These are phyloP conservation scores for Candida sp. DNA, from an alignment of 1,139 yeast genomes.

Conservation along the genomic window DNA sequence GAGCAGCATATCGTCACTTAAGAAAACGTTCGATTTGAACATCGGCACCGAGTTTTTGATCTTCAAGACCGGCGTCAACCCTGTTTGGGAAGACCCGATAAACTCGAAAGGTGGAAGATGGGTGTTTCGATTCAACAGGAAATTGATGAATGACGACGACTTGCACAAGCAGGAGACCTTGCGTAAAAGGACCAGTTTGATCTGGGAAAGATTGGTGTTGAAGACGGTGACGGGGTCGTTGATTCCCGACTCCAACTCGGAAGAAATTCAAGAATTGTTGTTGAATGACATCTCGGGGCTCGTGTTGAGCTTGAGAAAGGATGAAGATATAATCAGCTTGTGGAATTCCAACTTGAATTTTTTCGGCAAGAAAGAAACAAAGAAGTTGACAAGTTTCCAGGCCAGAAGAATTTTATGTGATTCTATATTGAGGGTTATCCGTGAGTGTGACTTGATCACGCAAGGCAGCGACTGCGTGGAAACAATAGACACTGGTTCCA, in stretches of 20 bases:
- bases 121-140: slow-evolving; percentile 56
- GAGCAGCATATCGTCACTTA: slow-evolving; percentile 52
- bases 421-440: slow-evolving; percentile 46
- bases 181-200: slow-evolving; percentile 44
- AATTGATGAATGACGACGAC: slow-evolving; percentile 18
- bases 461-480: slow-evolving; percentile 36
- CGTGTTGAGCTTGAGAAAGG: slow-evolving; percentile 54
- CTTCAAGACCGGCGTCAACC: slow-evolving; percentile 67
- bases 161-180: slow-evolving; percentile 16
- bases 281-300: slow-evolving; percentile 55
- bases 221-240: slow-evolving; percentile 50
- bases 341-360: slow-evolving; percentile 58
- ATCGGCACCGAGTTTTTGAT: slow-evolving; percentile 63
- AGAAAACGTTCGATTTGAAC: slow-evolving; percentile 50
- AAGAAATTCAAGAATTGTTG: slow-evolving; percentile 38
- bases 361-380: slow-evolving; percentile 20
- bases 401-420: slow-evolving; percentile 55
- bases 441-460: slow-evolving; percentile 51
- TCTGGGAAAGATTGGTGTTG: slow-evolving; percentile 58
- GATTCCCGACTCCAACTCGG: slow-evolving; percentile 34
- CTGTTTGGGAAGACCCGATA: slow-evolving; percentile 75
- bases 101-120: slow-evolving; percentile 70
- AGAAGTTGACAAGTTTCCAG: slow-evolving; percentile 46
- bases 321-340: slow-evolving; percentile 53
- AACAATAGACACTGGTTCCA: slow-evolving; percentile 37